A percentile compares a stretch with the other conserved stretches of the same genome.
Evolutionary conservation across 148 eudicot genomes (phyloP).

Genomic region (Rheum nobile): DNA sequence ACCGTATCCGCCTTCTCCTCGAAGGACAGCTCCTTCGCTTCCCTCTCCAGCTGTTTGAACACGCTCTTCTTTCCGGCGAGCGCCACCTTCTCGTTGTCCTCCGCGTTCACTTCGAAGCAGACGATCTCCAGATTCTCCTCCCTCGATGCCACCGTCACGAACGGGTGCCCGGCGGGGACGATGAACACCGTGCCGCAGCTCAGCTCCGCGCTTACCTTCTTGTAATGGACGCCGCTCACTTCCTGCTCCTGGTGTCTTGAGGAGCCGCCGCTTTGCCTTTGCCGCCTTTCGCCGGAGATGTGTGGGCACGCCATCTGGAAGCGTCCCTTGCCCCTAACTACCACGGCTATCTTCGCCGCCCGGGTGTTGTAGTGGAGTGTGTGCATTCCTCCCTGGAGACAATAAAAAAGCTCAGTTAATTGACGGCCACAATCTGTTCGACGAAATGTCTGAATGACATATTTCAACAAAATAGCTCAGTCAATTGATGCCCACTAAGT

Average conservation of each 20-base stretch:
- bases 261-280: slow-evolving; percentile 7
- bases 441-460: not conserved
- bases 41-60: slow-evolving; percentile 41
- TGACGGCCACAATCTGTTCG: too few relatives aligned
- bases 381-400: slow-evolving; percentile 61
- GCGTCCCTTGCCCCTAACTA: slow-evolving; percentile 43
- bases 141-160: slow-evolving; percentile 40
- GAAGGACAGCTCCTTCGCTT: slow-evolving; percentile 63
- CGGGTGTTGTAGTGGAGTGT: slow-evolving; percentile 52
- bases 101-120: slow-evolving; percentile 52
- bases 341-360: slow-evolving; percentile 50
- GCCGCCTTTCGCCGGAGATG: slow-evolving; percentile 15
- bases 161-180: slow-evolving; percentile 77
- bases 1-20: slow-evolving; percentile 38
- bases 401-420: too few relatives aligned
- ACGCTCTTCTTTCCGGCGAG: slow-evolving; percentile 58
- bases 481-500: too few relatives aligned
- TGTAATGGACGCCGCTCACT: slow-evolving; percentile 28
- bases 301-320: slow-evolving; percentile 89
- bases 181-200: slow-evolving; percentile 42
- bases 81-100: slow-evolving; percentile 31
- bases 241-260: too few relatives aligned
- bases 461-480: too few relatives aligned
- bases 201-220: slow-evolving; percentile 31
- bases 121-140: slow-evolving; percentile 41